phyloP scores from a whole-genome alignment of 1,284 basidiomycete species.

The Ustilago nuda region DNA sequence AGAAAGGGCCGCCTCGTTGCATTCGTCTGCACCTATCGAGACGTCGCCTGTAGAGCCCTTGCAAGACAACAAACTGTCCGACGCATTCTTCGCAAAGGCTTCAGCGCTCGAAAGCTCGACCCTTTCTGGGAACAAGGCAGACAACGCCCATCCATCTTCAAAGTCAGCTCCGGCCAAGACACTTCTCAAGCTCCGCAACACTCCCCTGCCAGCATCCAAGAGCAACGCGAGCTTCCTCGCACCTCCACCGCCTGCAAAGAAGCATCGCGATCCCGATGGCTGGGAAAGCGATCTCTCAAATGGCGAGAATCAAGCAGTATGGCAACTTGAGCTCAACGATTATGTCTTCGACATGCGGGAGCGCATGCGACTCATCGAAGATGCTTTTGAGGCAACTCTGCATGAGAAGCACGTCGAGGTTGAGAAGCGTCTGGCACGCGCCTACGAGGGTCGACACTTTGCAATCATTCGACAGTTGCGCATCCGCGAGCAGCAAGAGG shows the following conservation, averaged over 20 bases:
- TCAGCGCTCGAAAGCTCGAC: slow-evolving; percentile 5
- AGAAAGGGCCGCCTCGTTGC: slow-evolving; percentile 16
- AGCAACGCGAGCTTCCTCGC: slow-evolving; percentile 44
- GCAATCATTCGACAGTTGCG: slow-evolving; percentile 50
- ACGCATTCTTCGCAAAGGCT: neutral
- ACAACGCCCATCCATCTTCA: slow-evolving; percentile 1
- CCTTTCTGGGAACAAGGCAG: slow-evolving; percentile 15
- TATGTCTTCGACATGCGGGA: slow-evolving; percentile 52
- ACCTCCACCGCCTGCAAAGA: slow-evolving; percentile 50
- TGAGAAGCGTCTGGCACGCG: slow-evolving; percentile 52
- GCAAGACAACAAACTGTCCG: slow-evolving; percentile 2
- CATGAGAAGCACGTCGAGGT: slow-evolving; percentile 48
- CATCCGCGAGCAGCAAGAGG: slow-evolving; percentile 48
- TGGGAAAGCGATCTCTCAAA: slow-evolving; percentile 66
- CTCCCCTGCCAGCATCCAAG: slow-evolving; percentile 49
- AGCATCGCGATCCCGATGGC: slow-evolving; percentile 48
- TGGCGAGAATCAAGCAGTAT: slow-evolving; percentile 60
- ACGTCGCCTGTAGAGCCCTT: neutral
- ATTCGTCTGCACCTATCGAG: slow-evolving; percentile 1
- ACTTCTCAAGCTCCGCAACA: slow-evolving; percentile 53
- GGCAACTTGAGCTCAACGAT: slow-evolving; percentile 56
- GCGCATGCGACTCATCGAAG: slow-evolving; percentile 51
- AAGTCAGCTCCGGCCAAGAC: slow-evolving; percentile 30
- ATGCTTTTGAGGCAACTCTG: slow-evolving; percentile 37
- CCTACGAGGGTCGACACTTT: slow-evolving; percentile 58